phyloP scores from a whole-genome alignment of 2,329 filamentous ascomycete genomes.

The Trichoderma asperellum region DNA sequence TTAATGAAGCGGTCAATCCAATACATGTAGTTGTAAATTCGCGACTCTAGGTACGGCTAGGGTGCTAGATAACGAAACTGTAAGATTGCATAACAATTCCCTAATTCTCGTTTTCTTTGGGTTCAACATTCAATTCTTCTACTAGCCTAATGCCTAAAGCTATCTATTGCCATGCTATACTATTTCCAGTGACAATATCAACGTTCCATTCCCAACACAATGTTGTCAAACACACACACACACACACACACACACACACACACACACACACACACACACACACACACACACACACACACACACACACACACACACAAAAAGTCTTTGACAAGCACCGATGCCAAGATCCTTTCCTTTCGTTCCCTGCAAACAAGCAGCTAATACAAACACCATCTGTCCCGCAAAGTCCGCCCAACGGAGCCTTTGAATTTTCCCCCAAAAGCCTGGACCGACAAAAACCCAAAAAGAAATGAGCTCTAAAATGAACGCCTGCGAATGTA shows the following conservation, averaged over 20 bases:
- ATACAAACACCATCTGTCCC: neutral
- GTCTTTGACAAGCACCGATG: neutral
- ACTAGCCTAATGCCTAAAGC: neutral
- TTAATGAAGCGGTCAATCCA: too few species aligned
- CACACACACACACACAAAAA: neutral
- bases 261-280: too few species aligned
- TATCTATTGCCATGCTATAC: neutral
- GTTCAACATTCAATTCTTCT: neutral
- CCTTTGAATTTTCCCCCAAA: neutral
- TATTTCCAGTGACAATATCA: conserved; percentile 1
- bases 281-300: too few species aligned
- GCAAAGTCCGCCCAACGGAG: neutral
- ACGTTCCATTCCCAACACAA: neutral
- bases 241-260: too few species aligned
- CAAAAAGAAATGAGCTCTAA: conserved; percentile 9
- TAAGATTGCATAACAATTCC: too few species aligned
- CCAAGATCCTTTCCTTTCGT: neutral
- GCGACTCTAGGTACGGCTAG: too few species aligned
- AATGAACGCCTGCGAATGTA: conserved; percentile 30
- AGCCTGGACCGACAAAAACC: neutral
- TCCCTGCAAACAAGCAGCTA: neutral
- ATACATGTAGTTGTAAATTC: too few species aligned
- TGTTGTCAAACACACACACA: neutral
- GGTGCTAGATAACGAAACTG: too few species aligned
- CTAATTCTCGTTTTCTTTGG: neutral